phyloP scores from a whole-genome alignment of 192 early-diverging fungal genomes.

The Entophlyctis luteolus region DNA sequence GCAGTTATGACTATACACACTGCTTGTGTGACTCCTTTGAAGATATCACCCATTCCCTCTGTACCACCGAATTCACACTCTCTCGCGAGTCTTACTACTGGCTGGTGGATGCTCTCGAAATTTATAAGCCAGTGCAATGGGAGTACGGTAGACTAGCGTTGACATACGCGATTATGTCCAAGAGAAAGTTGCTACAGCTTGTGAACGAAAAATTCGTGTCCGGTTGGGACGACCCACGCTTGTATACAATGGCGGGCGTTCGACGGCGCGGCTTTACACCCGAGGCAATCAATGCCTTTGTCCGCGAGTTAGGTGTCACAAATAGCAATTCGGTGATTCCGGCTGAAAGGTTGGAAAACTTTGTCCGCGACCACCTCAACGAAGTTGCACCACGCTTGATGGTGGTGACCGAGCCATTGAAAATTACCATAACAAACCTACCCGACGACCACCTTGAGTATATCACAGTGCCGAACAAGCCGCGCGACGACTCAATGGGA shows the following conservation, averaged over 20 bases:
- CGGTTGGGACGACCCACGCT: constrained; percentile 95
- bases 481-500: constrained; percentile 81
- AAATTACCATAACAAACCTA: constrained; percentile 85
- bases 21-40: constrained; percentile 98
- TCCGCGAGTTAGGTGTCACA: constrained; percentile 88
- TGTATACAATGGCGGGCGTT: constrained; percentile 93
- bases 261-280: constrained; percentile 96
- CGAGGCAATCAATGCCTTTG: constrained; percentile 97
- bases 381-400: constrained; percentile 89
- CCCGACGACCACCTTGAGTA: constrained; percentile 76
- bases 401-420: constrained; percentile 83
- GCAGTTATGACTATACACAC: constrained; percentile 92
- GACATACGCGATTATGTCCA: constrained; percentile 92
- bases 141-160: constrained; percentile 95
- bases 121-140: constrained; percentile 99
- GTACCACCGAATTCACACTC: constrained; percentile 92
- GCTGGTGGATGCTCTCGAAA: constrained; percentile 94
- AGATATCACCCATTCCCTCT: constrained; percentile 99
- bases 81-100: constrained; percentile 98
- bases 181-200: constrained; percentile 93
- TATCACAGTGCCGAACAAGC: constrained; percentile 84
- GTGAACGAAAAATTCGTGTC: constrained; percentile 72
- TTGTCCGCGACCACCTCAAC: constrained; percentile 91
- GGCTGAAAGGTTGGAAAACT: constrained; percentile 85
- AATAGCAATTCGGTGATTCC: constrained; percentile 77